Conservation (phyloP, 139 green algal species). For the Coelastrella sp. region DNA sequence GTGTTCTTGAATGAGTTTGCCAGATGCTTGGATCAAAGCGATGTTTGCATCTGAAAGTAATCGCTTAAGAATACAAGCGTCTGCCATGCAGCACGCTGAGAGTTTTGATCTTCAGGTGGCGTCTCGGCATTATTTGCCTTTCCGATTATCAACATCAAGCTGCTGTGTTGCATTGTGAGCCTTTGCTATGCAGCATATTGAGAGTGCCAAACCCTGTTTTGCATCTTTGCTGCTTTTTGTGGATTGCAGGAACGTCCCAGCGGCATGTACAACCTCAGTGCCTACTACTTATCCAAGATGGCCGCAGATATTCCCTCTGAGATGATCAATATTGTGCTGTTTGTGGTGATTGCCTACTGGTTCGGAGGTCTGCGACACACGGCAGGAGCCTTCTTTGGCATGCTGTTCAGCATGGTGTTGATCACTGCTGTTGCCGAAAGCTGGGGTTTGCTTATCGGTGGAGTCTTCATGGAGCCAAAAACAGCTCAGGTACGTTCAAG, state of each 20-base stretch:
- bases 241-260: slow-evolving; percentile 62
- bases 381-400: slow-evolving; percentile 61
- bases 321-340: slow-evolving; percentile 48
- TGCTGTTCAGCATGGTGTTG: slow-evolving; percentile 53
- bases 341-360: slow-evolving; percentile 76
- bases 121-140: no score
- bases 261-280: slow-evolving; percentile 89
- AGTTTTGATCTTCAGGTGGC: no score
- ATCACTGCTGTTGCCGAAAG: slow-evolving; percentile 73
- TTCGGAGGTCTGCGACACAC: slow-evolving; percentile 60
- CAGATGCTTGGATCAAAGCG: no score
- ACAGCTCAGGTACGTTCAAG: slow-evolving; percentile 51
- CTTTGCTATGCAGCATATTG: background rate
- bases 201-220: background rate
- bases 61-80: no score
- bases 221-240: background rate
- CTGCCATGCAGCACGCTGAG: no score
- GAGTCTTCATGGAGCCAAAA: slow-evolving; percentile 76
- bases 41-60: no score
- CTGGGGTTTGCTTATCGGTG: slow-evolving; percentile 81
- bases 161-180: background rate
- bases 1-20: no score
- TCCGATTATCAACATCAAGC: background rate
- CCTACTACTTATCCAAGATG: slow-evolving; percentile 87
- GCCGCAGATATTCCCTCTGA: slow-evolving; percentile 75